These are phyloP conservation scores for Cucurbita argyrosperma DNA, from an alignment of 306 rosid species.

Conservation along the genomic window DNA sequence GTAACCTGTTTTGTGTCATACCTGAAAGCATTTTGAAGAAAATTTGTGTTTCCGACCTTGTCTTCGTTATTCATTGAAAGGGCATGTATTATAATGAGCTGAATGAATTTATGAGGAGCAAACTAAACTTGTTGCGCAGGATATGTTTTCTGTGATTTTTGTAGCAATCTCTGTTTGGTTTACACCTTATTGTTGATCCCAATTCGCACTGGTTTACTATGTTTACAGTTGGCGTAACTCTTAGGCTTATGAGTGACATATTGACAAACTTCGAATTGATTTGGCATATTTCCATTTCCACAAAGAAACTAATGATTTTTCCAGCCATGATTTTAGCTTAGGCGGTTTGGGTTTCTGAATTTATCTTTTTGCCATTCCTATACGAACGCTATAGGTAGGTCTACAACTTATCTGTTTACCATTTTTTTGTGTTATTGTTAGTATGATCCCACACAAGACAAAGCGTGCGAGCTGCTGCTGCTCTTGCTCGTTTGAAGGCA, in stretches of 20 bases:
- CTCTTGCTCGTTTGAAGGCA: slow-evolving; percentile 46
- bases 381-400: neutral
- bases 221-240: neutral
- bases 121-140: neutral
- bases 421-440: neutral
- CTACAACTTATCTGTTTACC: neutral
- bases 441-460: slow-evolving; percentile 55
- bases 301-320: neutral
- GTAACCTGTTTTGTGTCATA: neutral
- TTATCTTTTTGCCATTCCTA: neutral
- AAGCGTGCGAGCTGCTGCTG: slow-evolving; percentile 60
- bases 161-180: neutral
- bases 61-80: neutral
- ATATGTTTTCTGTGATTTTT: neutral
- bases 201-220: neutral
- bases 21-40: neutral
- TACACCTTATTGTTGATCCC: neutral
- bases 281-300: neutral
- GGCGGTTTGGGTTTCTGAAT: neutral
- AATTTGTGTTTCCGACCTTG: neutral
- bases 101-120: neutral
- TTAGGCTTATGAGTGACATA: neutral
- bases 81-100: neutral
- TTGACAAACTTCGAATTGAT: neutral
- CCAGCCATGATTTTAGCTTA: neutral